A percentile compares a stretch with the other conserved stretches of the same genome.
These are phyloP conservation scores for Citrus trifoliata DNA, from an alignment of 345 rosid genomes.

Conservation along the genomic window DNA sequence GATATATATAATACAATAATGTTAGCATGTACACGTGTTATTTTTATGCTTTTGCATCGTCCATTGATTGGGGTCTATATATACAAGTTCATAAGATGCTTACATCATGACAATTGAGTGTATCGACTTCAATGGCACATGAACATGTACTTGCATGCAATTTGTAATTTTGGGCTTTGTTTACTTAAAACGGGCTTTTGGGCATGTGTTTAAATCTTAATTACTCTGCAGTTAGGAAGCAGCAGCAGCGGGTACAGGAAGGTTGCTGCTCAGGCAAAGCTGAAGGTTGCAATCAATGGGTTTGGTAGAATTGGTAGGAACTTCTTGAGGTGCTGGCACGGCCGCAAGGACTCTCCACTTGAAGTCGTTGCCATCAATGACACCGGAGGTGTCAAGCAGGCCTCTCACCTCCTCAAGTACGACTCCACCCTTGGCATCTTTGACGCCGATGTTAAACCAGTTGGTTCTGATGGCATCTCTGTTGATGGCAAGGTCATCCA, in stretches of 20 bases:
- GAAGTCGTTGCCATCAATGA: conserved; percentile 90
- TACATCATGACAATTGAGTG: no score
- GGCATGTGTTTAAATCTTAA: not conserved
- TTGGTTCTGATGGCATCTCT: conserved; percentile 74
- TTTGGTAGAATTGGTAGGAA: conserved; percentile 93
- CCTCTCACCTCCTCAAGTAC: conserved; percentile 95
- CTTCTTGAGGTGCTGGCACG: conserved; percentile 98
- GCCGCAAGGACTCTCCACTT: conserved; percentile 83
- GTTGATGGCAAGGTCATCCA: conserved; percentile 96
- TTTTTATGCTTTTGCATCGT: not conserved
- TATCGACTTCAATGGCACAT: not conserved
- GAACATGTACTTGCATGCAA: not conserved
- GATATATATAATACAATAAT: not conserved
- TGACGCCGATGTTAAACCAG: conserved; percentile 89
- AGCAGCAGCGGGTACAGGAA: conserved; percentile 70
- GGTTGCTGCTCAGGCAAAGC: conserved; percentile 67
- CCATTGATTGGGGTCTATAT: no score
- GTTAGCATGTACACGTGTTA: not conserved
- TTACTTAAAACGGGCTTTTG: not conserved
- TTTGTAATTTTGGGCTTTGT: not conserved
- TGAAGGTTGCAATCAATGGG: conserved; percentile 91
- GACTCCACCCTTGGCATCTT: conserved; percentile 96
- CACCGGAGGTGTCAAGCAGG: conserved; percentile 96
- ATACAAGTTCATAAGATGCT: no score
- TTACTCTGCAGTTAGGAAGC: conserved; percentile 45